These are phyloP conservation scores for Mariannaea elegans DNA, from an alignment of 2,329 filamentous ascomycete genomes.

Conservation along the genomic window DNA sequence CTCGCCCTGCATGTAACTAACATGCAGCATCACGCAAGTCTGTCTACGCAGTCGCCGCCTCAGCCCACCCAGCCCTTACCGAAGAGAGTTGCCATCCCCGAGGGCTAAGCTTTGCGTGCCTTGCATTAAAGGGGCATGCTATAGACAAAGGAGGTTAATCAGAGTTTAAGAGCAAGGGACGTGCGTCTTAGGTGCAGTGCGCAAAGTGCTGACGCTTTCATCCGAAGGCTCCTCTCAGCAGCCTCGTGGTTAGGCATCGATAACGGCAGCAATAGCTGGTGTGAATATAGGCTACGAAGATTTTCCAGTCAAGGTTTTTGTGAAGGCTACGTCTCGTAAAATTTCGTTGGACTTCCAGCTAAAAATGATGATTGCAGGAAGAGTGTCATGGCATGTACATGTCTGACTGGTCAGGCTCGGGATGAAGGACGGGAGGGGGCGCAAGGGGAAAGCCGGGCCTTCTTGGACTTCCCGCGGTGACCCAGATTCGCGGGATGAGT, in stretches of 20 bases:
- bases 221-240: no score
- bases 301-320: no score
- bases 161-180: not conserved
- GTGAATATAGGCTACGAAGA: no score
- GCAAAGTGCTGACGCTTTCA: no score
- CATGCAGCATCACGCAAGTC: not conserved
- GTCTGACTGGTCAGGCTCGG: not conserved
- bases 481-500: slow-evolving; percentile 16
- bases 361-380: no score
- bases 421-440: not conserved
- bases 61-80: not conserved
- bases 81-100: not conserved
- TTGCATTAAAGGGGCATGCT: not conserved
- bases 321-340: no score
- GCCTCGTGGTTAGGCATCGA: no score
- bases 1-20: not conserved
- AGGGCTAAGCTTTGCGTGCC: not conserved
- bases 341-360: no score
- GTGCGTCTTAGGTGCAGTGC: not conserved
- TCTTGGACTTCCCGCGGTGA: slow-evolving; percentile 1
- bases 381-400: no score
- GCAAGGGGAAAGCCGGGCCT: not conserved
- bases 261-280: no score
- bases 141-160: not conserved
- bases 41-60: no score